Percentiles rank a stretch among this genome's conserved stretches.
Evolutionary conservation across 2,329 filamentous ascomycete genomes (phyloP).

Genomic region (Aspergillus pseudonomiae): DNA sequence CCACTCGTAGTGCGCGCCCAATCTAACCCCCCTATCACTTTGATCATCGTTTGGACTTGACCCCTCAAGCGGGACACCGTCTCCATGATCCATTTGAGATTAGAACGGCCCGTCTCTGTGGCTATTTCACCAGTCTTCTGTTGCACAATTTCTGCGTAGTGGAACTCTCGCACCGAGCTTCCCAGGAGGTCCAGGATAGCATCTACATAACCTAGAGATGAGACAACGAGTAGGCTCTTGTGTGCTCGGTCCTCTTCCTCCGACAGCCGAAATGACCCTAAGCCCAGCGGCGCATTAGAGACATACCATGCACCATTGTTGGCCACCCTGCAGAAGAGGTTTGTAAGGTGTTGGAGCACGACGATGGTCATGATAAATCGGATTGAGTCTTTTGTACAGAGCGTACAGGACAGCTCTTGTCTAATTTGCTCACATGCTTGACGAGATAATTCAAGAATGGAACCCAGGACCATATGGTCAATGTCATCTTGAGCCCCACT

Average conservation of each 20-base stretch:
- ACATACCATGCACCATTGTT: constrained; percentile 1
- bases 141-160: constrained; percentile 5
- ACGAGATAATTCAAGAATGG: constrained; percentile 3
- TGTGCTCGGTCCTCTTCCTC: constrained; percentile 5
- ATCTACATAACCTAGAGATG: not conserved
- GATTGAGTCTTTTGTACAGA: not conserved
- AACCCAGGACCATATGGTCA: not conserved
- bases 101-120: constrained; percentile 2
- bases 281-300: not conserved
- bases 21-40: not conserved
- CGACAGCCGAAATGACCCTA: not conserved
- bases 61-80: not conserved
- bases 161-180: not conserved
- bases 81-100: constrained; percentile 6
- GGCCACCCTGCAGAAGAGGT: not conserved
- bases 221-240: constrained; percentile 1
- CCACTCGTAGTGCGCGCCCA: not conserved
- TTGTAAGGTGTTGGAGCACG: constrained; percentile 1
- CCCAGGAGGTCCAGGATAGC: not conserved
- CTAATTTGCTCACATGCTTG: constrained; percentile 3
- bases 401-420: not conserved
- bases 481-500: not conserved
- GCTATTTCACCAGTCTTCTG: not conserved
- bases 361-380: constrained; percentile 1
- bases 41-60: not conserved